Conservation (phyloP, 805 yeast species). For the Saturnispora halmiae region DNA sequence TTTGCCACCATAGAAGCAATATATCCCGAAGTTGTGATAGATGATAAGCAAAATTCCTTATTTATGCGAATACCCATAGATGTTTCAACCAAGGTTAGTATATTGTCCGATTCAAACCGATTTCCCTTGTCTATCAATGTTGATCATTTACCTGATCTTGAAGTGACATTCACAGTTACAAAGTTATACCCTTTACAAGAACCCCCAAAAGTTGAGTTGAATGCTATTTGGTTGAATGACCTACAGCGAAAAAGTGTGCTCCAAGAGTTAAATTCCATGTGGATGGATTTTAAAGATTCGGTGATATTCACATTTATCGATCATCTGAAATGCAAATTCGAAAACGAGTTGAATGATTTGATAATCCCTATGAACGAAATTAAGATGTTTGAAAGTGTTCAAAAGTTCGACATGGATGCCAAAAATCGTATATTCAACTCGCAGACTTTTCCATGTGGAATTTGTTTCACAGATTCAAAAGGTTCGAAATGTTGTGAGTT, state of each 20-base stretch:
- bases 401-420: constrained; percentile 16
- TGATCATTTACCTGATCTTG: constrained; percentile 27
- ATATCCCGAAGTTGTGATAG: constrained; percentile 30
- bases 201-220: constrained; percentile 25
- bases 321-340: constrained; percentile 11
- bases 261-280: constrained; percentile 3
- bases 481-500: constrained; percentile 34
- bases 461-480: constrained; percentile 42
- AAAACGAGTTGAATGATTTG: constrained; percentile 14
- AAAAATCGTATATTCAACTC: constrained; percentile 25
- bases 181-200: constrained; percentile 29
- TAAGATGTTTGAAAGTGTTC: constrained; percentile 10
- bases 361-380: constrained; percentile 23
- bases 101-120: constrained; percentile 13
- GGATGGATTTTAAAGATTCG: constrained; percentile 10
- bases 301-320: constrained; percentile 12
- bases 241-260: constrained; percentile 18
- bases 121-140: constrained; percentile 11
- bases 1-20: constrained; percentile 34
- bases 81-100: constrained; percentile 16
- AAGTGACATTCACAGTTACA: constrained; percentile 27
- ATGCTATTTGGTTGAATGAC: constrained; percentile 27
- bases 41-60: constrained; percentile 17
- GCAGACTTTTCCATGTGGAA: constrained; percentile 42
- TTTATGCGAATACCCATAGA: constrained; percentile 24